These are phyloP conservation scores for Hibiscus tridactylites DNA, from an alignment of 345 rosid species.

Conservation along the genomic window DNA sequence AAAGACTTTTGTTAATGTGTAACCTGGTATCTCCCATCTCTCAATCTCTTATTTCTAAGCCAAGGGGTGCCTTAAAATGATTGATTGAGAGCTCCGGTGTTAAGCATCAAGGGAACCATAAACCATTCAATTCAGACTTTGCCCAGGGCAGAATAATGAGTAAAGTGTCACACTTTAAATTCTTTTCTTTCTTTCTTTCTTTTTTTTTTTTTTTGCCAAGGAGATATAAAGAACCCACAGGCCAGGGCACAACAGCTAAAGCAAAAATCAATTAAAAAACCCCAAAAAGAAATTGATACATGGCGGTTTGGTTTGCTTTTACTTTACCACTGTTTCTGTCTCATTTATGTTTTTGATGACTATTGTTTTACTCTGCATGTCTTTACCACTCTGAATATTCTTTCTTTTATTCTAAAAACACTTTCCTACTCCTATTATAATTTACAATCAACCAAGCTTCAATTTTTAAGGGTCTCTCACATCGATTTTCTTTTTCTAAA, in stretches of 20 bases:
- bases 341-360: constrained; percentile 31
- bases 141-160: constrained; percentile 19
- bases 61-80: constrained; percentile 31
- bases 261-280: constrained; percentile 13
- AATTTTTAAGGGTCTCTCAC: neutral
- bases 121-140: constrained; percentile 38
- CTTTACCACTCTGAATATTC: constrained; percentile 10
- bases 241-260: neutral
- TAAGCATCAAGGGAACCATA: constrained; percentile 60
- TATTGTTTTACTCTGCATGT: constrained; percentile 32
- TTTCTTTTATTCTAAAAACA: neutral
- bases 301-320: constrained; percentile 19
- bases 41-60: constrained; percentile 22
- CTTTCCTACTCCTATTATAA: neutral
- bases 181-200: neutral
- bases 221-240: neutral
- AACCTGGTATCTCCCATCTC: constrained; percentile 17
- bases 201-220: too few relatives aligned
- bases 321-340: constrained; percentile 31
- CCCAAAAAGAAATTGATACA: constrained; percentile 17
- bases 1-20: constrained; percentile 1
- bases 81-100: constrained; percentile 41
- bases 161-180: constrained; percentile 15
- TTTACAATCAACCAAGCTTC: constrained; percentile 4
- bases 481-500: neutral